Evolutionary conservation across 73 alveolate species (phyloP).

Genomic region (Durusdinium trenchii): DNA sequence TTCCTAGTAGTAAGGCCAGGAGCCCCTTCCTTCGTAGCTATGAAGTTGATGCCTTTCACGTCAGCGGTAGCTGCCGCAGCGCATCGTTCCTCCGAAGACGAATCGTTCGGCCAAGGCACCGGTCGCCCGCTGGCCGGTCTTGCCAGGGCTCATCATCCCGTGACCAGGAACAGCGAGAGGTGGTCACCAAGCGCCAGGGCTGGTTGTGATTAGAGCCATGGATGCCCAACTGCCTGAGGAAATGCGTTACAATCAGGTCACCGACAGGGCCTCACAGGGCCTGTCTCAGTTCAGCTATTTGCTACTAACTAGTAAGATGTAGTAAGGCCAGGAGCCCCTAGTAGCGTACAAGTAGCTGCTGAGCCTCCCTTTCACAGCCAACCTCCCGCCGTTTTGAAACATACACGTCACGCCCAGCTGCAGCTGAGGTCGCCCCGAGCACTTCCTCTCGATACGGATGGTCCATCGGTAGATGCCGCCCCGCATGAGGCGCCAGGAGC

Average conservation of each 20-base stretch:
- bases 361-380: neutral
- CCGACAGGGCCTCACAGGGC: neutral
- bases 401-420: neutral
- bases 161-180: slow-evolving; percentile 90
- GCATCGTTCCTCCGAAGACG: neutral
- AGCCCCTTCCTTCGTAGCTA: too few relatives aligned
- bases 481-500: slow-evolving; percentile 87
- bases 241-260: neutral
- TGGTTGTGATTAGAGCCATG: slow-evolving; percentile 89
- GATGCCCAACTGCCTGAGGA: slow-evolving; percentile 50
- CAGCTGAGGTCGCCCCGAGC: slow-evolving; percentile 79
- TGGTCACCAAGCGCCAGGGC: slow-evolving; percentile 94
- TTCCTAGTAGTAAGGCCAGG: too few relatives aligned
- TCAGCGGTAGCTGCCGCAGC: too few relatives aligned
- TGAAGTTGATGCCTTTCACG: too few relatives aligned
- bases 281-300: neutral
- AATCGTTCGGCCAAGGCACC: neutral
- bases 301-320: neutral
- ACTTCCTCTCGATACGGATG: slow-evolving; percentile 67
- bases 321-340: neutral
- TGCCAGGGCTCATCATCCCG: slow-evolving; percentile 94
- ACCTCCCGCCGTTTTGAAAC: neutral
- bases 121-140: slow-evolving; percentile 65
- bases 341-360: neutral
- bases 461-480: slow-evolving; percentile 94